Evolutionary conservation across 2,329 filamentous ascomycete species (phyloP).

Genomic region (Nannizziopsis arthrosporioides): DNA sequence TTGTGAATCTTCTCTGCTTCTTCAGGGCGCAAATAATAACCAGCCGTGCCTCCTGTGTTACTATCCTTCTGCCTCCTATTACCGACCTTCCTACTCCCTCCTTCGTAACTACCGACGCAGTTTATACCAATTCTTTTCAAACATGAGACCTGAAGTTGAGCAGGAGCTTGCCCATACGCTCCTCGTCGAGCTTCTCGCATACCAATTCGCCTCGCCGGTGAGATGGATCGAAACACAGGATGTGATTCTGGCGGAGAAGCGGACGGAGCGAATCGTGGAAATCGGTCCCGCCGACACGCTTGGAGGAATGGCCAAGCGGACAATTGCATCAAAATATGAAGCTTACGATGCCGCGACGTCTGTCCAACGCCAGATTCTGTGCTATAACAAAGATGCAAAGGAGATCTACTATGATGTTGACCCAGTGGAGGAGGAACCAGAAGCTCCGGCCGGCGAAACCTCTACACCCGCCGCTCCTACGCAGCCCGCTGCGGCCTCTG

Average conservation of each 20-base stretch:
- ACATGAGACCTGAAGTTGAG: constrained; percentile 96
- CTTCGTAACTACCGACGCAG: constrained; percentile 8
- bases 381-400: constrained; percentile 98
- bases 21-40: too few species aligned
- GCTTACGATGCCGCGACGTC: constrained; percentile 96
- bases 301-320: constrained; percentile 94
- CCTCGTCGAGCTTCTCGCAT: constrained; percentile 95
- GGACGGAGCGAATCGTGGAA: constrained; percentile 93
- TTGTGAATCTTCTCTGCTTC: too few species aligned
- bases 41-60: background rate
- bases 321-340: constrained; percentile 92
- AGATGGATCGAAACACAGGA: constrained; percentile 99
- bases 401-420: constrained; percentile 99
- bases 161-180: constrained; percentile 98
- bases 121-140: constrained; percentile 22
- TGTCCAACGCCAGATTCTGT: constrained; percentile 91
- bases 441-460: constrained; percentile 27
- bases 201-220: constrained; percentile 96
- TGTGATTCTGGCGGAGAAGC: constrained; percentile 95
- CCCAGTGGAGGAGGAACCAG: constrained; percentile 74
- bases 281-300: constrained; percentile 94
- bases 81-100: background rate
- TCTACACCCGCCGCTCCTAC: constrained; percentile 31
- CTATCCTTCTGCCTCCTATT: background rate
- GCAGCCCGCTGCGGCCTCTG: constrained; percentile 32